Evolutionary conservation across 306 rosid genomes (phyloP).

Genomic region (Nissolia schottii): DNA sequence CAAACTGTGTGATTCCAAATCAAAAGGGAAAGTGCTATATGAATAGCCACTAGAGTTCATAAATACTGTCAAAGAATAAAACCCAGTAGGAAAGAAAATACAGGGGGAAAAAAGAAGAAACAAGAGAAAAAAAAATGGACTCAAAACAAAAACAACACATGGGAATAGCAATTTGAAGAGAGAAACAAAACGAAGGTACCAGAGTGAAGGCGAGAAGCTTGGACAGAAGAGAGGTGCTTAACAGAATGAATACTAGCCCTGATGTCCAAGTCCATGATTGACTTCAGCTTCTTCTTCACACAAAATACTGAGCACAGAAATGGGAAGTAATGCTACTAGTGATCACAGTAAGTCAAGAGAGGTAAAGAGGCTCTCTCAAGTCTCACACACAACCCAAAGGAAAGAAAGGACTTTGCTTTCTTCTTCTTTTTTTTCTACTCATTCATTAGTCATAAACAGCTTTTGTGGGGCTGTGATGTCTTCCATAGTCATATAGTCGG

Average conservation of each 20-base stretch:
- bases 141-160: neutral
- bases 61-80: neutral
- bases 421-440: too few relatives aligned
- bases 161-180: neutral
- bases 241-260: constrained; percentile 57
- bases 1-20: neutral
- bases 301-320: neutral
- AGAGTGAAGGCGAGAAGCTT: constrained; percentile 60
- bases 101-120: neutral
- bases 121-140: neutral
- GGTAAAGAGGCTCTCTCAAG: neutral
- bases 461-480: constrained; percentile 31
- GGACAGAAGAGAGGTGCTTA: constrained; percentile 58
- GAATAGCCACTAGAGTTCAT: neutral
- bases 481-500: constrained; percentile 34
- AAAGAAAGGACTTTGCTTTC: neutral
- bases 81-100: neutral
- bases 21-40: neutral
- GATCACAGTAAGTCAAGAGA: neutral
- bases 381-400: neutral
- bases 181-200: constrained; percentile 31
- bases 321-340: neutral
- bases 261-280: constrained; percentile 74
- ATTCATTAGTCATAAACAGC: neutral
- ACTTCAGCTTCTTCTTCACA: constrained; percentile 26